Evolutionary conservation across 192 early-diverging fungal genomes (phyloP), one percentile per base, ranked within the genome.

Genomic region (Linnemannia hyalina): DNA sequence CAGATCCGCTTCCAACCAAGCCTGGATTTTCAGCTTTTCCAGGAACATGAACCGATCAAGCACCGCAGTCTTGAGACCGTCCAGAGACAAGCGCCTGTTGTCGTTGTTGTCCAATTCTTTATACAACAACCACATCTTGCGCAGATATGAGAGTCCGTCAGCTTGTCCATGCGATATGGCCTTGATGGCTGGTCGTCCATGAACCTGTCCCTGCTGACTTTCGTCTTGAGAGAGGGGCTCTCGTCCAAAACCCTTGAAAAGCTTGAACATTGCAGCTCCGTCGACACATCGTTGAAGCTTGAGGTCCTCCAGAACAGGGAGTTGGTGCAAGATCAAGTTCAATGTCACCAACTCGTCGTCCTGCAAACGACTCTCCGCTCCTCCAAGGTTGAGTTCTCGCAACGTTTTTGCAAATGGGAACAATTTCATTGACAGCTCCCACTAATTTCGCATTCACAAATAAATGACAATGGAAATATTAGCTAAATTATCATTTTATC

Each of bases 331-430:
- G 35, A 83, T 78, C 29, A 38, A 11, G 23, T 76, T 83, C 47
- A 83, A 35, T n/a, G 13, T 69, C 13, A 16, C 29, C 1, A n/a
- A 1, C 42, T 83, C 71, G 29, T 15, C 5, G 0, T 22, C 2
- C 4, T 2, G 41, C 1, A 83, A 16, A 35, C 10, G 7, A 1
- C 23, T 36, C 1, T 40, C 57, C 23, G 15, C 23, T 22, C 82
- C 82, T 32, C 82, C 82, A 10, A 83, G 32, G 29, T 78, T 35
- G 4, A 83, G 60, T 6, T 49, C 22, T 10, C 20, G 60, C 40
- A 83, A 26, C 0, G 75, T 83, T 4, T 68, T 77, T 9, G 82
- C 82, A 52, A 74, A 83, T 20, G 82, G 75, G 32, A 83, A 83
- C n/a, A 73, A 23, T 10, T 44, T 40, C 40, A 76, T 73, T 0